Percentiles rank a stretch among this genome's conserved stretches.
Evolutionary conservation across 257 asterid genomes (phyloP).

Genomic region (Solanum lycopersicoides): DNA sequence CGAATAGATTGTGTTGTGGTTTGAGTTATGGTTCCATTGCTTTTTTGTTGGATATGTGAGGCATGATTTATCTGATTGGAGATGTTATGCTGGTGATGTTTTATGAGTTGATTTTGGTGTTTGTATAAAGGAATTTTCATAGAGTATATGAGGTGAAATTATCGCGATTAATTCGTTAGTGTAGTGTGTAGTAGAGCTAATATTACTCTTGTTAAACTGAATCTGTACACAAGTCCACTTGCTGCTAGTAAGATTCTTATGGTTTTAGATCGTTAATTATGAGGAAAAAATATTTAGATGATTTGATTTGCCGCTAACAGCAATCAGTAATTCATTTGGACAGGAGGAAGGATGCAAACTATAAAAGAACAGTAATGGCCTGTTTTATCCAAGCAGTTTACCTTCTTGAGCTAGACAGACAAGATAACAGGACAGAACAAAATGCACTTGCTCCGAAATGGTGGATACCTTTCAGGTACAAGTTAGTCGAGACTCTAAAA

Average conservation of each 20-base stretch:
- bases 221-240: background rate
- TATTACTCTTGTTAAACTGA: background rate
- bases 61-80: background rate
- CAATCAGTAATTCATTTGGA: background rate
- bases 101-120: background rate
- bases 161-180: background rate
- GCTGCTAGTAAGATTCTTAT: background rate
- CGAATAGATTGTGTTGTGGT: background rate
- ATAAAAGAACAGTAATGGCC: slow-evolving; percentile 79
- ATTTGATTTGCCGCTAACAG: background rate
- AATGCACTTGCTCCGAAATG: slow-evolving; percentile 96
- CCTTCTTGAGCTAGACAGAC: slow-evolving; percentile 90
- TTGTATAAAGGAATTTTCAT: background rate
- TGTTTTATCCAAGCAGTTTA: slow-evolving; percentile 96
- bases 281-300: background rate
- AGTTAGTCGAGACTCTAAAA: slow-evolving; percentile 48
- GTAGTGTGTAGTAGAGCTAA: too few species aligned
- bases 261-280: background rate
- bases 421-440: slow-evolving; percentile 56
- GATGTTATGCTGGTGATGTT: background rate
- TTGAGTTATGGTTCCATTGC: background rate
- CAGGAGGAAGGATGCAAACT: slow-evolving; percentile 96
- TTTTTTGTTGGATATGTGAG: background rate
- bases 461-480: slow-evolving; percentile 97
- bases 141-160: background rate